Evolutionary conservation across 768 basidiomycete species (phyloP), one percentile per base, ranked within the genome.

Genomic region (Cytidiella melzeri): DNA sequence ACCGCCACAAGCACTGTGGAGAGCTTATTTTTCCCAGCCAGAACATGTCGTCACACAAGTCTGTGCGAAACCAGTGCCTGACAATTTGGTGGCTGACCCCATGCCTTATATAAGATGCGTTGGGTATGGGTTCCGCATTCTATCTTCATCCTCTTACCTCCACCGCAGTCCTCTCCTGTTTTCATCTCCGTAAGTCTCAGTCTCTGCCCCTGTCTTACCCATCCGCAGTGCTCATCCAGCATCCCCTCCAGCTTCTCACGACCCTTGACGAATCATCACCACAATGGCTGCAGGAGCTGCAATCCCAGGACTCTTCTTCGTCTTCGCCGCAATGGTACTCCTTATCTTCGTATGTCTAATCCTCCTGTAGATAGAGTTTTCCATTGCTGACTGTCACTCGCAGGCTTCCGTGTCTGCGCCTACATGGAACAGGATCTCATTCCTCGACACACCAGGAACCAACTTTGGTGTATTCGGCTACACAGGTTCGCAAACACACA

Each of bases 381-480:
- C 30, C n/a, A 37, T 15, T 26, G 21, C 44, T 47, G 48, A 42
- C 42, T 36, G 15, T 41, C 43, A 19, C 28, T 18, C 40, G 27
- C 57, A 84, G 83, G 83, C 79, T 2, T 87, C 80, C 24, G 79
- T 90, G 19, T 83, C 85, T 13, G 66, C 76, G 43, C 87, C 89
- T 41, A 86, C 81, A 56, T 92, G 88, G 90, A 60, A 83, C 37
- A 60, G 62, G 20, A 70, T 92, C 40, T 83, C 76, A 18, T 90
- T 87, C 70, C 73, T 92, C 37, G 67, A 79, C 45, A 79, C 79
- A 20, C 68, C 67, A 6, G n/a, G 44, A 12, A 51, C 67, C 57
- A 73, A 73, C 52, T 91, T 83, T 57, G 90, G 90, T 57, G 77
- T 84, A n/a, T 88, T 89, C 61, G 89, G 89, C 3, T 81, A 73